Percentiles rank a stretch among this genome's conserved stretches.
These are phyloP conservation scores for Calocybe cyanea DNA, from an alignment of 768 basidiomycete species.

Conservation along the genomic window DNA sequence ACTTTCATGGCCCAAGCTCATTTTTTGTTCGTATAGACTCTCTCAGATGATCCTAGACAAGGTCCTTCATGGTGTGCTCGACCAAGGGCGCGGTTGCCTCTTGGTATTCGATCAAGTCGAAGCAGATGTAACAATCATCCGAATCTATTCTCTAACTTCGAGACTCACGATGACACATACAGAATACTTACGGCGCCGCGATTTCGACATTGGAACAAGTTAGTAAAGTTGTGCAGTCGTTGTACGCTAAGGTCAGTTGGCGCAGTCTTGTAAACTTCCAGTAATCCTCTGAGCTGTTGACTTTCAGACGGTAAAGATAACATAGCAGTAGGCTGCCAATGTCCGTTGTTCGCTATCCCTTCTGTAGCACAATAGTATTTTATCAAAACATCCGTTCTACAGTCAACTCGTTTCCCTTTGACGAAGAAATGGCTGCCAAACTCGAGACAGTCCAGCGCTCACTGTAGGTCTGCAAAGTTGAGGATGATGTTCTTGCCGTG, in stretches of 20 bases:
- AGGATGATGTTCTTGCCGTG: no score
- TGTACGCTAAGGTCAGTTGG: constrained; percentile 72
- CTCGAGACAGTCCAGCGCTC: no score
- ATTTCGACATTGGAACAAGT: constrained; percentile 89
- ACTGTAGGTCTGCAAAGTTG: no score
- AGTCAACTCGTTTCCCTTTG: no score
- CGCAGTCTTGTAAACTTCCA: no score
- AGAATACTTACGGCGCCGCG: constrained; percentile 88
- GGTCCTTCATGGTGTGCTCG: constrained; percentile 90
- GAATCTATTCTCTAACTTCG: neutral
- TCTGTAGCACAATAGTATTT: no score
- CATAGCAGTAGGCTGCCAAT: constrained; percentile 11
- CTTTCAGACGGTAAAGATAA: constrained; percentile 24
- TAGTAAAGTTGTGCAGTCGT: constrained; percentile 87
- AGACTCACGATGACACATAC: neutral
- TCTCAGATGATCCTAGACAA: constrained; percentile 99
- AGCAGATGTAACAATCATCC: constrained; percentile 54
- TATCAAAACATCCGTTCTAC: no score
- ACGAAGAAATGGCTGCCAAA: no score
- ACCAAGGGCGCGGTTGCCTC: constrained; percentile 90
- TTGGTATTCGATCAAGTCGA: constrained; percentile 87
- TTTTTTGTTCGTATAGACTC: constrained; percentile 44
- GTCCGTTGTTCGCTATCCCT: no score
- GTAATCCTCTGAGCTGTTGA: neutral
- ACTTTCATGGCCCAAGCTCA: no score